These are phyloP conservation scores for Wolfiporia cocos DNA, from an alignment of 1,284 basidiomycete genomes.

Conservation along the genomic window DNA sequence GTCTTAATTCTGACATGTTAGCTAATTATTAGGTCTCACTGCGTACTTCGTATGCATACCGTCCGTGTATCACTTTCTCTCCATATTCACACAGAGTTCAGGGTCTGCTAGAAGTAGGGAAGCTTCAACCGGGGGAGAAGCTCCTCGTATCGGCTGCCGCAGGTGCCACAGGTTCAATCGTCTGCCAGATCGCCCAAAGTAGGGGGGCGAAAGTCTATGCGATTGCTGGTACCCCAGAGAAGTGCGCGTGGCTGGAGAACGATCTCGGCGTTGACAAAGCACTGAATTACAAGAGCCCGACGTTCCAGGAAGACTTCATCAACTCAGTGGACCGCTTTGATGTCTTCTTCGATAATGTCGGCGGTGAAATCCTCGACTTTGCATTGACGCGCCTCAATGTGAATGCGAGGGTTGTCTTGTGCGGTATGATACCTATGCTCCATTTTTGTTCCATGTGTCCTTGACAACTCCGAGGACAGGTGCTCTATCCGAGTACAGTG, in stretches of 20 bases:
- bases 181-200: slow-evolving; percentile 72
- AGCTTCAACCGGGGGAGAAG: slow-evolving; percentile 76
- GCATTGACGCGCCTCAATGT: slow-evolving; percentile 69
- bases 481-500: slow-evolving; percentile 36
- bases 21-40: slow-evolving; percentile 52
- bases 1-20: background rate
- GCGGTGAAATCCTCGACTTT: slow-evolving; percentile 78
- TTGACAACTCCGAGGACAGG: no score
- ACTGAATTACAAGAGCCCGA: slow-evolving; percentile 82
- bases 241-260: slow-evolving; percentile 76
- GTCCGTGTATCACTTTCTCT: background rate
- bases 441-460: slow-evolving; percentile 14
- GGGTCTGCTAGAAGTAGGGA: slow-evolving; percentile 77
- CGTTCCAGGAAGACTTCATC: slow-evolving; percentile 64
- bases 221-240: slow-evolving; percentile 74
- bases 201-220: slow-evolving; percentile 77
- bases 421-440: slow-evolving; percentile 38
- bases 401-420: slow-evolving; percentile 72
- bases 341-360: slow-evolving; percentile 86
- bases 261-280: slow-evolving; percentile 79
- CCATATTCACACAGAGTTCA: slow-evolving; percentile 23
- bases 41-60: slow-evolving; percentile 65
- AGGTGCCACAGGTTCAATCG: slow-evolving; percentile 76
- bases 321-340: slow-evolving; percentile 58
- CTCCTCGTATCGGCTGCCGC: slow-evolving; percentile 87